These are phyloP conservation scores for Capronia coronata DNA, from an alignment of 2,329 filamentous ascomycete species.

Conservation along the genomic window DNA sequence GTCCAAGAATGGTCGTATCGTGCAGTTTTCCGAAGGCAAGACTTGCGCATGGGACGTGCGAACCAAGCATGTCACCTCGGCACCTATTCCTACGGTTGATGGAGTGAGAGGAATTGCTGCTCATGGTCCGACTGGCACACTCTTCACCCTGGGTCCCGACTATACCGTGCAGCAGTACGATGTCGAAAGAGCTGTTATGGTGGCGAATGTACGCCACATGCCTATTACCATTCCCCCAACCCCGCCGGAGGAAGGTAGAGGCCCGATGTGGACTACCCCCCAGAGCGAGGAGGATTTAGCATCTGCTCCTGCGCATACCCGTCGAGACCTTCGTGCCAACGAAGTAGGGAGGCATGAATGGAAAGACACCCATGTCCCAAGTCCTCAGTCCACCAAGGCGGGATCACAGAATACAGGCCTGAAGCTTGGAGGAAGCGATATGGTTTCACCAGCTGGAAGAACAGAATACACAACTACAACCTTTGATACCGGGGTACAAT, in stretches of 20 bases:
- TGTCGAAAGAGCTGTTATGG: conserved; percentile 74
- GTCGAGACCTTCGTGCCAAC: conserved; percentile 61
- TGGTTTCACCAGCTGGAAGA: conserved; percentile 38
- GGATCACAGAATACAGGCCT: conserved; percentile 52
- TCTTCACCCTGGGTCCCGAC: conserved; percentile 85
- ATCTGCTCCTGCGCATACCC: conserved; percentile 68
- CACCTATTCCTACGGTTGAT: conserved; percentile 77
- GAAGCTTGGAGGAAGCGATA: conserved; percentile 37
- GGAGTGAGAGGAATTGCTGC: conserved; percentile 75
- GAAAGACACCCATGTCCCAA: conserved; percentile 60
- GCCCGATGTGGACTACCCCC: conserved; percentile 46
- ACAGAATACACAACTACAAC: conserved; percentile 42
- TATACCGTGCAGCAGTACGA: conserved; percentile 94
- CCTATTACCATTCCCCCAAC: conserved; percentile 68
- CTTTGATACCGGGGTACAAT: conserved; percentile 36
- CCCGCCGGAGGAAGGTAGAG: conserved; percentile 62
- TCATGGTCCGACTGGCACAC: conserved; percentile 80
- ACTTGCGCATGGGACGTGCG: conserved; percentile 94
- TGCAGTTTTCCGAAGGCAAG: conserved; percentile 88
- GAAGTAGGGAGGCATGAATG: conserved; percentile 56
- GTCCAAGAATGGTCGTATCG: conserved; percentile 95
- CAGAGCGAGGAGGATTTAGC: conserved; percentile 68
- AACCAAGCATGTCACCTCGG: conserved; percentile 92
- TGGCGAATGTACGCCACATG: conserved; percentile 80
- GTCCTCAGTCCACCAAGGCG: conserved; percentile 57